Base-by-base conservation (phyloP, 345 rosid species). In the Acer yangbiense region DNA sequence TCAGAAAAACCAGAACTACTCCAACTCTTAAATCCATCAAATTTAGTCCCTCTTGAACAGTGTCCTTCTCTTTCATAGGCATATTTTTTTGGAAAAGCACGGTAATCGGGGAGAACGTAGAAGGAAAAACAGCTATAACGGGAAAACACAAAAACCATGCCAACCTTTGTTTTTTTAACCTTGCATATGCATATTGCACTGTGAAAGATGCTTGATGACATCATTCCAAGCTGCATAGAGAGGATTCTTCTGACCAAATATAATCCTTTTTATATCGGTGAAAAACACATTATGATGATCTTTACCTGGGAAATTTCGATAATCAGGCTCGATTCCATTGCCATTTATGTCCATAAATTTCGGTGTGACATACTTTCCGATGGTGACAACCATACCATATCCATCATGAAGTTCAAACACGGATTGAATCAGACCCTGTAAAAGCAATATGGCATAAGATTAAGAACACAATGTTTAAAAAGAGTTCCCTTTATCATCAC, bases 391-490 rank as follows among this genome's bases (percentile, higher is more conserved):
- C 68, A 95, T 90, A 65, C 98, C 99, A 65, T 97, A 95, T 60
- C 99, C 97, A 82, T 95, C 99, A 55, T 79, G 78, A 78, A 93
- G 99, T 75, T 95, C 99, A 54, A 84, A 95, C 54, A 95, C 98
- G 0, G 98, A 92, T 50, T 95, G 97, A 79, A 95, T 95, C 86
- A 93, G 82, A 70, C 98, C 98, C 99, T 92, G 86, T 60, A 82
- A 81, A 71, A 69, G 32, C n/a, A 71, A 23, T 39, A 50, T 23
- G 0, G 46, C 21, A 17, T 10, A 1, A 50, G 32, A 81, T 46
- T 35, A 65, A 65, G 69, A 35, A 76, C 70, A 77, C 52, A 71
- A 48, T 50, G 74, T 20, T 55, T 29, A 63, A 61, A 72, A 58
- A 41, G 11, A 64, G 41, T 46, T 10, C 16, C 16, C 2, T 16